phyloP scores from a whole-genome alignment of 2,329 filamentous ascomycete species.

The Sclerotinia borealis region DNA sequence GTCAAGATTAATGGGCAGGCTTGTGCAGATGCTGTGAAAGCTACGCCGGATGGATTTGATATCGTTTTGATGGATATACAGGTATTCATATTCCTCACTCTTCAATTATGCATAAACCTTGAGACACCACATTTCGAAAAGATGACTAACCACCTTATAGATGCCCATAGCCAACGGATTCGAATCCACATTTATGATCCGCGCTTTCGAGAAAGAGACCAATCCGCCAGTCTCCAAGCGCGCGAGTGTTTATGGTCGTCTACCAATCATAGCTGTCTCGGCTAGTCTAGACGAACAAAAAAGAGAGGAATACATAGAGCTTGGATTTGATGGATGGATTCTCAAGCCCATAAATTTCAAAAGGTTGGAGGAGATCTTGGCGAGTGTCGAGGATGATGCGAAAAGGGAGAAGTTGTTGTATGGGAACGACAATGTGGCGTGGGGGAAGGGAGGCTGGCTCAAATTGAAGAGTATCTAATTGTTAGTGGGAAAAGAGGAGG shows the following conservation, averaged over 20 bases:
- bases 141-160: constrained; percentile 38
- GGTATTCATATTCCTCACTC: constrained; percentile 42
- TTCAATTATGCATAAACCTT: background rate
- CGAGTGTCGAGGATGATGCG: constrained; percentile 58
- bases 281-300: constrained; percentile 63
- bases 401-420: constrained; percentile 61
- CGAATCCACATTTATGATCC: constrained; percentile 75
- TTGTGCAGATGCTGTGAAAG: constrained; percentile 64
- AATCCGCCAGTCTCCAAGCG: constrained; percentile 31
- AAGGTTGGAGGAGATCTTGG: constrained; percentile 61
- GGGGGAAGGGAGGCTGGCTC: constrained; percentile 89
- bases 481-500: background rate
- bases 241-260: constrained; percentile 54
- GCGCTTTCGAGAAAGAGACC: constrained; percentile 56
- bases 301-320: constrained; percentile 61
- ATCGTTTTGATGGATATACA: constrained; percentile 91
- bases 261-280: constrained; percentile 82
- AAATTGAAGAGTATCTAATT: background rate
- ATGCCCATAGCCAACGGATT: constrained; percentile 91
- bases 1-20: constrained; percentile 80
- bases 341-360: constrained; percentile 82
- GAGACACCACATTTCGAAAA: background rate
- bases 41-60: constrained; percentile 59
- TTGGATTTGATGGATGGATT: constrained; percentile 87
- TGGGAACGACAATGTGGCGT: constrained; percentile 51